Conservation (phyloP, 768 basidiomycete genomes). For the Auricularia auricula-judae region DNA sequence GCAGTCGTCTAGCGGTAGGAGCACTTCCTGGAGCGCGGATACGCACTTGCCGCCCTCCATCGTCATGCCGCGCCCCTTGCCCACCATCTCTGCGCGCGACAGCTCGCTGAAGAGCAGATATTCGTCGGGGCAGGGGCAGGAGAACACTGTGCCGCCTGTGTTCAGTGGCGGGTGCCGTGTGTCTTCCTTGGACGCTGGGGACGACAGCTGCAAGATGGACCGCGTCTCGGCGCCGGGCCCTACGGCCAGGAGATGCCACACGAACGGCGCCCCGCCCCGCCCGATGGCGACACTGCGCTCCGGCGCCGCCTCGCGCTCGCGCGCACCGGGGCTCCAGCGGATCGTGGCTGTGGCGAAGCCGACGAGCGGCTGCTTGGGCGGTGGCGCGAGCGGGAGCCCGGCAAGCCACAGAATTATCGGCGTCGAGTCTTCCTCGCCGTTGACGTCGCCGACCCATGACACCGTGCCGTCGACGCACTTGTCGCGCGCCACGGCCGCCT, state of each 20-base stretch:
- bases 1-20: not conserved
- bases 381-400: slow-evolving; percentile 10
- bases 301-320: not conserved
- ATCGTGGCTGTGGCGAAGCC: not conserved
- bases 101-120: not conserved
- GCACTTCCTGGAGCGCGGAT: not conserved
- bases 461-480: slow-evolving; percentile 20
- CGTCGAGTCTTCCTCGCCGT: slow-evolving; percentile 17
- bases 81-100: not conserved
- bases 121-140: too few species aligned
- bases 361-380: not conserved
- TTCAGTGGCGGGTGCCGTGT: not conserved
- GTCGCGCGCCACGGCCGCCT: slow-evolving; percentile 20
- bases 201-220: not conserved
- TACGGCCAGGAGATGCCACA: not conserved
- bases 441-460: slow-evolving; percentile 27
- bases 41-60: not conserved
- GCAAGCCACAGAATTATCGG: slow-evolving; percentile 24
- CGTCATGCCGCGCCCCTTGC: not conserved
- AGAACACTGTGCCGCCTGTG: not conserved
- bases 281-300: not conserved
- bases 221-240: not conserved
- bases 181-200: not conserved
- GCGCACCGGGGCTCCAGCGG: not conserved
- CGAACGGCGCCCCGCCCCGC: not conserved